phyloP scores from a whole-genome alignment of 1,284 basidiomycete species.

The Phlebopus sp. region DNA sequence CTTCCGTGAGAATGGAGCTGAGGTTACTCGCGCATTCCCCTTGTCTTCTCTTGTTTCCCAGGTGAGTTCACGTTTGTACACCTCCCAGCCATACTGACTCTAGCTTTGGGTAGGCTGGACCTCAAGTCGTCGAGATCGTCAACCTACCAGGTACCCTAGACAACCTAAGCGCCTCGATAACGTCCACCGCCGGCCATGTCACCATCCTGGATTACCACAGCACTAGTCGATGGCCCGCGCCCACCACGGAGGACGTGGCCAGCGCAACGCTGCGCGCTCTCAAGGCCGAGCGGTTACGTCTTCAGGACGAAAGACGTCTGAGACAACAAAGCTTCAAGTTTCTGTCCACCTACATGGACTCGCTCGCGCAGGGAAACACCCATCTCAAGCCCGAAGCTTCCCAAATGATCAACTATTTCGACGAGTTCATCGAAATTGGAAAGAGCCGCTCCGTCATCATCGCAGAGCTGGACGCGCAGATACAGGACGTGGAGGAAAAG shows the following conservation, averaged over 20 bases:
- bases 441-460: conserved; percentile 14
- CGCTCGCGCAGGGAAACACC: conserved; percentile 22
- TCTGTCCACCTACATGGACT: conserved; percentile 28
- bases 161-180: conserved; percentile 14
- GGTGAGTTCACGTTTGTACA: conserved; percentile 4
- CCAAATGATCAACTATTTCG: conserved; percentile 20
- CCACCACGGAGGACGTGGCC: neutral
- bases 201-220: conserved; percentile 18
- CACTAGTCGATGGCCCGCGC: neutral
- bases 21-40: conserved; percentile 22
- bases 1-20: conserved; percentile 12
- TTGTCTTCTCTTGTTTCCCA: conserved; percentile 12
- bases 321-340: conserved; percentile 23
- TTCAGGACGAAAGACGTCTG: conserved; percentile 19
- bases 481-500: conserved; percentile 10
- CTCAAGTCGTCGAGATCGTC: conserved; percentile 17
- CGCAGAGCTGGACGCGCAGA: conserved; percentile 17
- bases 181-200: conserved; percentile 12
- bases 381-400: conserved; percentile 6
- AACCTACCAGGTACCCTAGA: conserved; percentile 12
- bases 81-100: neutral
- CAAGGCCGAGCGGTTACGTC: conserved; percentile 8
- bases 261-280: conserved; percentile 13
- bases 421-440: conserved; percentile 24
- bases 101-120: conserved; percentile 10